Percentiles rank a stretch among this genome's conserved stretches.
phyloP scores from a whole-genome alignment of 164 flowering plant genomes.

The grape (Vitis vinifera) region DNA sequence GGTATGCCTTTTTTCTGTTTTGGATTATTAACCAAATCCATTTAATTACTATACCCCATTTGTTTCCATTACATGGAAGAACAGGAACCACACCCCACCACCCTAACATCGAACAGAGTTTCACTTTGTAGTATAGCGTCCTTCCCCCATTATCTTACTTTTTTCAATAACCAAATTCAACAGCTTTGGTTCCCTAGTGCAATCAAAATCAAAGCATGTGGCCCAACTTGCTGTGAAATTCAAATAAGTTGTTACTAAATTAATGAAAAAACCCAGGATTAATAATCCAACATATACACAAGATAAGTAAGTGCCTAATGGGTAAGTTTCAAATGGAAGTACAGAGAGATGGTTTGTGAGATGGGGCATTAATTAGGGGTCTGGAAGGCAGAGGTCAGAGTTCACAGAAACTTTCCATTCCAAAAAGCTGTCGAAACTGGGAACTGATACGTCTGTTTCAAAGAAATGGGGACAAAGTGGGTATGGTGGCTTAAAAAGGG shows the following conservation, averaged over 20 bases:
- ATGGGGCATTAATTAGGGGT: too few relatives aligned
- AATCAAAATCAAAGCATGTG: too few relatives aligned
- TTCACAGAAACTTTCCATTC: too few relatives aligned
- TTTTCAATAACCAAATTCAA: neutral
- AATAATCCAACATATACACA: too few relatives aligned
- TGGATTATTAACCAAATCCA: neutral
- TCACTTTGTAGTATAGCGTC: slow-evolving; percentile 6
- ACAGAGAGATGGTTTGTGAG: too few relatives aligned
- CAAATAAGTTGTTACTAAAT: too few relatives aligned
- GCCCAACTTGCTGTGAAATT: too few relatives aligned
- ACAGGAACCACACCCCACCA: slow-evolving; percentile 10
- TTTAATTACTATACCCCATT: slow-evolving; percentile 2
- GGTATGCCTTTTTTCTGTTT: slow-evolving; percentile 3
- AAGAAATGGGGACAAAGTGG: neutral
- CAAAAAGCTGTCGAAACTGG: neutral
- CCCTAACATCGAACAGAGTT: slow-evolving; percentile 16
- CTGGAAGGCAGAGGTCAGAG: too few relatives aligned
- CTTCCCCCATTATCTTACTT: neutral
- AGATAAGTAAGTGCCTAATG: too few relatives aligned
- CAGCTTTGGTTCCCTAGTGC: too few relatives aligned
- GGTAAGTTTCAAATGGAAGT: too few relatives aligned
- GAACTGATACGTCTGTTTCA: slow-evolving; percentile 20
- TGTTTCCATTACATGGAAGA: slow-evolving; percentile 7
- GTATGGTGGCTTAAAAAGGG: neutral
- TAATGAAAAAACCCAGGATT: too few relatives aligned